Percentiles rank a stretch among this genome's conserved stretches.
phyloP scores from a whole-genome alignment of 441 rosid genomes.

The Jatropha podagrica region DNA sequence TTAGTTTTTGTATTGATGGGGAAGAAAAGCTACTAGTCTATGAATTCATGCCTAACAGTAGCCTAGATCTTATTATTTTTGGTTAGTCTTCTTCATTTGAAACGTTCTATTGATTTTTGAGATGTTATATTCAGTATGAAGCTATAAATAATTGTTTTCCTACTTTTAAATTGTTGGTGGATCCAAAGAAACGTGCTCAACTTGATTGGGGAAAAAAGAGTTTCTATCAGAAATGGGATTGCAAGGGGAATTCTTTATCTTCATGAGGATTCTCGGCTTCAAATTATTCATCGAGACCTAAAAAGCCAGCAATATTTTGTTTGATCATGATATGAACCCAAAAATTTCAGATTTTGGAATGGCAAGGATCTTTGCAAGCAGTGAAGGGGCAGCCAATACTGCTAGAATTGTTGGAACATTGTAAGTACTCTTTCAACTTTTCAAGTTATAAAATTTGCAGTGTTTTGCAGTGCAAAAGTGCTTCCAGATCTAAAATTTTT shows the following conservation, averaged over 20 bases:
- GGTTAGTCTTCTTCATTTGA: conserved; percentile 23
- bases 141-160: neutral
- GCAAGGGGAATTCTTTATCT: conserved; percentile 45
- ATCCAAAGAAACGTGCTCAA: conserved; percentile 23
- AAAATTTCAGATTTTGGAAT: conserved; percentile 52
- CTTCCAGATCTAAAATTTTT: neutral
- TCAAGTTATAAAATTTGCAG: neutral
- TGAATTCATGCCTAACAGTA: conserved; percentile 41
- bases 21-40: conserved; percentile 39
- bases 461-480: no score
- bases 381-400: conserved; percentile 34
- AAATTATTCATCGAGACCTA: conserved; percentile 43
- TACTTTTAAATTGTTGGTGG: conserved; percentile 18
- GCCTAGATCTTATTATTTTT: conserved; percentile 40
- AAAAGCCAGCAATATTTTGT: conserved; percentile 40
- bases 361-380: conserved; percentile 37
- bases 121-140: neutral
- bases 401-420: conserved; percentile 39
- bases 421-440: conserved; percentile 24
- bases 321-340: conserved; percentile 40
- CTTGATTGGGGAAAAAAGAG: conserved; percentile 35
- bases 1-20: conserved; percentile 35
- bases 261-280: conserved; percentile 43
- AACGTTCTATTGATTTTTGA: no score
- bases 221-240: conserved; percentile 36